Base-by-base conservation (phyloP, 306 rosid species). In the Cucumis melo region DNA sequence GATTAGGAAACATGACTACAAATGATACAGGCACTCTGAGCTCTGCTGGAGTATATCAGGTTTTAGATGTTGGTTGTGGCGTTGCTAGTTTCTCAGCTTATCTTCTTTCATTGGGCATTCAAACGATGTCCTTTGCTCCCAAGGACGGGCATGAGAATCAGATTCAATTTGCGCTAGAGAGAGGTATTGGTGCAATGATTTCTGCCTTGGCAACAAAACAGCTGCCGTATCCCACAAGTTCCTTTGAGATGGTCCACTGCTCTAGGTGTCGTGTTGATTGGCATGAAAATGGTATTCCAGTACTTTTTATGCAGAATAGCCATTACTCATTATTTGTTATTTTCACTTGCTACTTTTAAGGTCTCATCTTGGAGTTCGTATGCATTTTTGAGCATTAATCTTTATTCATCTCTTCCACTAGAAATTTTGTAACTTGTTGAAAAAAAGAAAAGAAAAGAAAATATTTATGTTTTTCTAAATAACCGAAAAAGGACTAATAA, bases 41-140 rank as follows among this genome's bases (percentile, higher is more conserved):
- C 44, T 85, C 97, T 74, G 97, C 95, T 6, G 90, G 97, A 76
- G 88, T 90, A 50, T 82, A 79, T 83, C 95, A 90, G 83, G 92
- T 90, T 84, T 81, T 92, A 74, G 99, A 94, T 83, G 87, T 94
- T 81, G 99, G 99, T 54, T 94, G 99, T 78, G 99, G 97, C 19
- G 99, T 92, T 82, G 97, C 99, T 76, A 94, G 99, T 80, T 94
- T 94, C 88, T 85, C 95, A 34, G 99, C 97, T 39, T 92, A 92
- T 88, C 95, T 94, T 83, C 91, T 91, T 80, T 87, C 93, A 68
- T 78, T 90, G 92, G 90, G 81, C 83, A 87, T 94, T 78, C 88
- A 85, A 78, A 87, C 95, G 48, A 90, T 94, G 99, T 90, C 99
- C 41, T 94, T 94, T 87, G 97, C 99, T 54, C 99, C 99, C 79